Evolutionary conservation across 2,329 filamentous ascomycete species (phyloP).

Genomic region (Talaromyces sp.): DNA sequence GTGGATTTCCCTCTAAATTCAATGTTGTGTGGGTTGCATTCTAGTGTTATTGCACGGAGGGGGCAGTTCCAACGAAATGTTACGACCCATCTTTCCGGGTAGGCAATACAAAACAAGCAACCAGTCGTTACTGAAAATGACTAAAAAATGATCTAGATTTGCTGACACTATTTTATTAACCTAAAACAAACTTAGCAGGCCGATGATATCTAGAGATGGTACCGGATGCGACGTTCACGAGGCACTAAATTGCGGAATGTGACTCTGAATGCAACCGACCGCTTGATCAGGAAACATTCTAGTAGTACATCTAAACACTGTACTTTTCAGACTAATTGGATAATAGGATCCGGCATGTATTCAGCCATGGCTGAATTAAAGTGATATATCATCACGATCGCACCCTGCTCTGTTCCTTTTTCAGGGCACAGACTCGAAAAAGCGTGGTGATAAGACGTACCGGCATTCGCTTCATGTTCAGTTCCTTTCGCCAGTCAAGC

Average conservation of each 20-base stretch:
- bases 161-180: background rate
- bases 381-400: background rate
- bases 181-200: background rate
- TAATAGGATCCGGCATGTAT: background rate
- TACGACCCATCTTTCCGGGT: background rate
- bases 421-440: background rate
- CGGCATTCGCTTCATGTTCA: background rate
- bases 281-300: background rate
- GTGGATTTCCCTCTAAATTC: background rate
- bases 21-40: background rate
- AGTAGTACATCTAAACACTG: background rate
- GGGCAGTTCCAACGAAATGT: background rate
- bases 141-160: background rate
- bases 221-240: slow-evolving; percentile 5
- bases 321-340: background rate
- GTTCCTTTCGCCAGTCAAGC: background rate
- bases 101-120: background rate
- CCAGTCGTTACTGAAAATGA: background rate
- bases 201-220: background rate
- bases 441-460: background rate
- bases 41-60: background rate
- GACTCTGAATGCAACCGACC: slow-evolving; percentile 2
- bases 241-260: slow-evolving; percentile 4
- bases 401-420: background rate
- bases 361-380: background rate